Base-by-base conservation (phyloP, 139 green algal genomes). In the Mesotaenium endlicherianum region DNA sequence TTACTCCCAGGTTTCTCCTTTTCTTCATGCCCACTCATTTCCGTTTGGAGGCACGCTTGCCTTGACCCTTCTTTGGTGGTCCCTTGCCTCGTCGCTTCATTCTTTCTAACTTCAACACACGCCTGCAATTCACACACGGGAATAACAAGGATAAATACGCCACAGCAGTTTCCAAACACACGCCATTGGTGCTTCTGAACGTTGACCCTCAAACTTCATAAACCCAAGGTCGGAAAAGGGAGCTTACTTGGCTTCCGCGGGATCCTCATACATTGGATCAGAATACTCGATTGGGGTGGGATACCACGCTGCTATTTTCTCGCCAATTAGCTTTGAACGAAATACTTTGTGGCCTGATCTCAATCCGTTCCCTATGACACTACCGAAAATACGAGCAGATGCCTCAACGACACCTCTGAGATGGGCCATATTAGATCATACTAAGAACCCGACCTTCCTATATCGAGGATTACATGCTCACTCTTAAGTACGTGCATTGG, bases 311-410 rank as follows among this genome's bases (percentile, higher is more conserved):
- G 81, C 70, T 14, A 94, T 53, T 40, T 86, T 84, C 20, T 80
- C 39, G 0, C 91, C 91, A 8, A 91, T 43, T 49, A 94, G 80
- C 59, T 77, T 80, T 44, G 82, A 71, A 17, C 88, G 60, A 67
- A 94, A 76, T 16, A 94, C 71, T 80, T 94, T 94, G 36, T 90
- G 82, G 4, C 92, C 92, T 2, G 90, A 93, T 26, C 85, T 83
- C 82, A 93, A 49, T 31, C 88, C 88, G 70, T 94, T 92, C 30
- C 91, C 92, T 43, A 93, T 90, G 58, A 91, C 81, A 0, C 74
- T 91, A 47, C 91, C 92, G 77, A 94, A 94, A 14, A 94, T 94
- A 30, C 89, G 79, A 2, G 90, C 76, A 36, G 84, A 79, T 1
- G 92, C 84, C 70, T 93, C 36, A 57, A 89, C 91, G 38, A 93